Conservation (phyloP, 345 rosid species). For the Syzygium grande region DNA sequence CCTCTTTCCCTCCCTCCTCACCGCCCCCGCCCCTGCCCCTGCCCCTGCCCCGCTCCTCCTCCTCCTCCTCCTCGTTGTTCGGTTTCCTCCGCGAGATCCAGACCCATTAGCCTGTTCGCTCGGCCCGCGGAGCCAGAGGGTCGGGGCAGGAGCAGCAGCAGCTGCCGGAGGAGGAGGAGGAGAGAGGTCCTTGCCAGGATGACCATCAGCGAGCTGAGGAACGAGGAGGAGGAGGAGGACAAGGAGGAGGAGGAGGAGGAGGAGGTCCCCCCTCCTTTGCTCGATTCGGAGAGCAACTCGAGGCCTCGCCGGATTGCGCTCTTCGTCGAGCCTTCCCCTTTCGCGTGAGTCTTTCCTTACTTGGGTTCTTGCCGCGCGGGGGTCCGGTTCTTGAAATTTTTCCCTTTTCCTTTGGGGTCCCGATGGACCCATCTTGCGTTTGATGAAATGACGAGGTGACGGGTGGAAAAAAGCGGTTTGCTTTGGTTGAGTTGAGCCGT, state of each 20-base stretch:
- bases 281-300: slow-evolving; percentile 41
- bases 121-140: not conserved
- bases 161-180: not conserved
- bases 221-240: slow-evolving; percentile 25
- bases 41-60: not conserved
- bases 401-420: not conserved
- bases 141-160: not conserved
- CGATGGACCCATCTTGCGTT: not conserved
- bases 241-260: slow-evolving; percentile 33
- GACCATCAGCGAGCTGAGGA: slow-evolving; percentile 41
- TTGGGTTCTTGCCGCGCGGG: not conserved
- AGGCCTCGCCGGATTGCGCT: slow-evolving; percentile 87
- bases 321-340: slow-evolving; percentile 97
- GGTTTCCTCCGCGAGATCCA: not conserved
- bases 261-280: slow-evolving; percentile 36
- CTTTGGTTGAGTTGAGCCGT: not conserved
- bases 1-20: slow-evolving; percentile 12
- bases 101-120: not conserved
- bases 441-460: not conserved
- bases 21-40: not conserved
- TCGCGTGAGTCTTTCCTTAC: slow-evolving; percentile 53
- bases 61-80: not conserved
- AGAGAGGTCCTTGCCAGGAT: slow-evolving; percentile 10
- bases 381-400: not conserved
- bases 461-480: not conserved